These are phyloP conservation scores for Kwoniella shandongensis DNA, from an alignment of 768 basidiomycete genomes.

Conservation along the genomic window DNA sequence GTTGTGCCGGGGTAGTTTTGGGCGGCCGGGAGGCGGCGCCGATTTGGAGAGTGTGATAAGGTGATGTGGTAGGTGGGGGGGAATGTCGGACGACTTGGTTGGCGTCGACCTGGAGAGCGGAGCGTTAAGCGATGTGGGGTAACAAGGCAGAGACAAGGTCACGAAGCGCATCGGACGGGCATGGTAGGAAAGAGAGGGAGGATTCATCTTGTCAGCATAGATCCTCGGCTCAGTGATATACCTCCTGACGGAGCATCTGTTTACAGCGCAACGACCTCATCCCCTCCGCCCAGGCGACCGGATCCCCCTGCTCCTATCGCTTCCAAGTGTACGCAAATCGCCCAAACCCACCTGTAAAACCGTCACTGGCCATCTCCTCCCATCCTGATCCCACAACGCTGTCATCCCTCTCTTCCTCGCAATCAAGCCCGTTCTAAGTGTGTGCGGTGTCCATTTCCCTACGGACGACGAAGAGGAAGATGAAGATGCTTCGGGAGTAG, in stretches of 20 bases:
- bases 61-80: conserved; percentile 30
- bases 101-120: conserved; percentile 50
- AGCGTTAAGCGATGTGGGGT: neutral
- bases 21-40: conserved; percentile 72
- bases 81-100: conserved; percentile 53
- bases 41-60: conserved; percentile 90
- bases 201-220: too few species aligned
- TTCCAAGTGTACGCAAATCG: too few species aligned
- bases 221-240: too few species aligned
- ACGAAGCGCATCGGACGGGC: too few species aligned
- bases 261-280: too few species aligned
- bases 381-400: conserved; percentile 85
- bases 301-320: too few species aligned
- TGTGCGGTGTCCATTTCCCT: conserved; percentile 77
- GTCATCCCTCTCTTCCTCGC: conserved; percentile 97
- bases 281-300: too few species aligned
- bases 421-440: conserved; percentile 85
- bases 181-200: too few species aligned
- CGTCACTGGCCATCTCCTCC: conserved; percentile 83
- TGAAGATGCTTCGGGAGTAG: conserved; percentile 13
- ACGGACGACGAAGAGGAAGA: conserved; percentile 28
- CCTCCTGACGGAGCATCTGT: too few species aligned
- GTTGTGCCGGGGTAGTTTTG: conserved; percentile 73
- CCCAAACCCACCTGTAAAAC: conserved; percentile 80
- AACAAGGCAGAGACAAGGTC: too few species aligned